These are phyloP conservation scores for Amanita pallidorosea DNA, from an alignment of 768 basidiomycete species.

Conservation along the genomic window DNA sequence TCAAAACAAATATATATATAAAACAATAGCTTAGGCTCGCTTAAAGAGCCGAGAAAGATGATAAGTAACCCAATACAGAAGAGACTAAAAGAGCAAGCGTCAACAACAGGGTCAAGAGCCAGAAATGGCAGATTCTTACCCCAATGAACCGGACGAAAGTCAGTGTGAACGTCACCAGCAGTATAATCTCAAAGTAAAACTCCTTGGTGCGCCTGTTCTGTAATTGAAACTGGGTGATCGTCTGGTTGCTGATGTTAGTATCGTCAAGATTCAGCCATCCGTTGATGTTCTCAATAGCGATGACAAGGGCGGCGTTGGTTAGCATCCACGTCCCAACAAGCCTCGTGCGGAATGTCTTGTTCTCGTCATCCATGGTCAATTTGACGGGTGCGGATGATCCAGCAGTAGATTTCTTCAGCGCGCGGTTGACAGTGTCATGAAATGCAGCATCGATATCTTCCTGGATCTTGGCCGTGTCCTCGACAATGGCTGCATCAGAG, in stretches of 20 bases:
- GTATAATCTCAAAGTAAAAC: conserved; percentile 70
- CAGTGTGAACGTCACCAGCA: conserved; percentile 70
- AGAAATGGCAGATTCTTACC: conserved; percentile 28
- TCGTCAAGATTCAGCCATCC: conserved; percentile 34
- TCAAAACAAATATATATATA: neutral
- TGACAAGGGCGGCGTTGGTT: conserved; percentile 55
- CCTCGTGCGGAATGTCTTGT: conserved; percentile 88
- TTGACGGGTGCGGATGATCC: conserved; percentile 49
- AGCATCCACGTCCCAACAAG: conserved; percentile 78
- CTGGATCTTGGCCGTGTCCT: conserved; percentile 73
- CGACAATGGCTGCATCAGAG: conserved; percentile 72
- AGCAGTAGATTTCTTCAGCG: conserved; percentile 62
- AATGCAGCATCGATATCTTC: conserved; percentile 87
- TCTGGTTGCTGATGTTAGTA: neutral
- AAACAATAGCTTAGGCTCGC: neutral
- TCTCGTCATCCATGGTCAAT: conserved; percentile 80
- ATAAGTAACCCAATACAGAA: neutral
- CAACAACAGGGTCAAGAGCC: neutral
- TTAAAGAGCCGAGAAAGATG: neutral
- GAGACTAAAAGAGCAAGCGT: neutral
- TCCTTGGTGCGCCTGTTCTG: conserved; percentile 26
- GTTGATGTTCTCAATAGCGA: conserved; percentile 70
- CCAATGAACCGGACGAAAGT: conserved; percentile 65
- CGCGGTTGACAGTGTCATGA: conserved; percentile 84
- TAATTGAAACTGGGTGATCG: neutral